Evolutionary conservation across 2,329 filamentous ascomycete species (phyloP).

Genomic region (Clarireedia paspali): DNA sequence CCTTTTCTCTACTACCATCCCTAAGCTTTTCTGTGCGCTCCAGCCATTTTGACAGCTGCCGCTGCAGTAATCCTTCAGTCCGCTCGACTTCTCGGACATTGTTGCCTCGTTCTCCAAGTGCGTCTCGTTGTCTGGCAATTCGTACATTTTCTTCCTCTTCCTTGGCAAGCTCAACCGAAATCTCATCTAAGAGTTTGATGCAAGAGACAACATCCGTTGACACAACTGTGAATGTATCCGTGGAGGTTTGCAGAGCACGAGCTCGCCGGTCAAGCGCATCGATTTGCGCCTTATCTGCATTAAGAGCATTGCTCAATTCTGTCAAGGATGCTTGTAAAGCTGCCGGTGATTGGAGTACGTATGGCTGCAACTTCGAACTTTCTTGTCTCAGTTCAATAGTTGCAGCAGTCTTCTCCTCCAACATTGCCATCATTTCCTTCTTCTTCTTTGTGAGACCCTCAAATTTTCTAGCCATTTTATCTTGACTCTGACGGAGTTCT

Average conservation of each 20-base stretch:
- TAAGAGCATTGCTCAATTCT: conserved; percentile 73
- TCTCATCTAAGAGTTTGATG: conserved; percentile 83
- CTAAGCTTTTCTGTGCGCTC: conserved; percentile 80
- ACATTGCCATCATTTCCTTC: conserved; percentile 59
- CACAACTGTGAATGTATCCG: conserved; percentile 81
- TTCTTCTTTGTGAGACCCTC: conserved; percentile 80
- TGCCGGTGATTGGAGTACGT: conserved; percentile 81
- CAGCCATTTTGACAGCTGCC: conserved; percentile 78
- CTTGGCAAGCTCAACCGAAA: conserved; percentile 73
- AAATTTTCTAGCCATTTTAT: conserved; percentile 72
- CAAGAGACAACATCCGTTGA: conserved; percentile 79
- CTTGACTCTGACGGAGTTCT: conserved; percentile 74
- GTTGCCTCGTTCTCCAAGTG: conserved; percentile 78
- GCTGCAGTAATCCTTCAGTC: conserved; percentile 72
- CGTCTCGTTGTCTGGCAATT: conserved; percentile 76
- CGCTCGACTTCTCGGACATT: conserved; percentile 89
- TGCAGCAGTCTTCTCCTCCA: conserved; percentile 65
- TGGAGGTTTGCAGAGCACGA: conserved; percentile 85
- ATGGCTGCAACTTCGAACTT: conserved; percentile 81
- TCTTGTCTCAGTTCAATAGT: conserved; percentile 72
- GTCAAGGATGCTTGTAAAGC: conserved; percentile 74
- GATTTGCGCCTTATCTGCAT: conserved; percentile 73
- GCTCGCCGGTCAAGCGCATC: conserved; percentile 80
- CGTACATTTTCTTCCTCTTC: conserved; percentile 85
- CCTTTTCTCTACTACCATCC: conserved; percentile 73